Evolutionary conservation across 2,329 filamentous ascomycete species (phyloP).

Genomic region (Thelonectria rubi): DNA sequence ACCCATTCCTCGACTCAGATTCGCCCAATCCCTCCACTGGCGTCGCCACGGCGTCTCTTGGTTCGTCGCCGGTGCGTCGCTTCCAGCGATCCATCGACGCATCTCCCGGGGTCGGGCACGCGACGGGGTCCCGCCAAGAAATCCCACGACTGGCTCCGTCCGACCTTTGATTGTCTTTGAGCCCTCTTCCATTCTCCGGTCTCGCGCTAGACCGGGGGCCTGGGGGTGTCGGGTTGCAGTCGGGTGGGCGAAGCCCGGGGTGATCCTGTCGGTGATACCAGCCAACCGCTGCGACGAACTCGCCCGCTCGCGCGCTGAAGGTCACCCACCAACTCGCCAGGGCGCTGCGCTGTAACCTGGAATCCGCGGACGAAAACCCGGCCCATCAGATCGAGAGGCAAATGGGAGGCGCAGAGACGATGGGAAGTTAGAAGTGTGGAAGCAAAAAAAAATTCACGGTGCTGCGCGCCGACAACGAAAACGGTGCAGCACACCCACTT

Average conservation of each 20-base stretch:
- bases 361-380: conserved; percentile 2
- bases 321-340: conserved; percentile 7
- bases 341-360: conserved; percentile 7
- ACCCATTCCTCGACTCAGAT: conserved; percentile 8
- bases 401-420: conserved; percentile 7
- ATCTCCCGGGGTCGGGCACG: conserved; percentile 26
- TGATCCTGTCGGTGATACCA: conserved; percentile 24
- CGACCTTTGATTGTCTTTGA: not conserved
- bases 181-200: not conserved
- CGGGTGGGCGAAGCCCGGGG: conserved; percentile 17
- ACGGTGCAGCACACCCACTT: conserved; percentile 5
- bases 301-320: conserved; percentile 13
- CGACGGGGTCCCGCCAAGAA: conserved; percentile 19
- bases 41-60: conserved; percentile 12
- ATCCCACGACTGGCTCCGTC: conserved; percentile 15
- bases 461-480: conserved; percentile 10
- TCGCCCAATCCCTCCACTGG: conserved; percentile 14
- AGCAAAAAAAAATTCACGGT: not conserved
- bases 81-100: conserved; percentile 26
- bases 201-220: conserved; percentile 19
- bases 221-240: conserved; percentile 15
- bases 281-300: conserved; percentile 18
- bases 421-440: conserved; percentile 3
- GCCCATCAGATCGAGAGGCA: not conserved
- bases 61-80: conserved; percentile 15